phyloP scores from a whole-genome alignment of 768 basidiomycete genomes.

The Lepiota venenata region DNA sequence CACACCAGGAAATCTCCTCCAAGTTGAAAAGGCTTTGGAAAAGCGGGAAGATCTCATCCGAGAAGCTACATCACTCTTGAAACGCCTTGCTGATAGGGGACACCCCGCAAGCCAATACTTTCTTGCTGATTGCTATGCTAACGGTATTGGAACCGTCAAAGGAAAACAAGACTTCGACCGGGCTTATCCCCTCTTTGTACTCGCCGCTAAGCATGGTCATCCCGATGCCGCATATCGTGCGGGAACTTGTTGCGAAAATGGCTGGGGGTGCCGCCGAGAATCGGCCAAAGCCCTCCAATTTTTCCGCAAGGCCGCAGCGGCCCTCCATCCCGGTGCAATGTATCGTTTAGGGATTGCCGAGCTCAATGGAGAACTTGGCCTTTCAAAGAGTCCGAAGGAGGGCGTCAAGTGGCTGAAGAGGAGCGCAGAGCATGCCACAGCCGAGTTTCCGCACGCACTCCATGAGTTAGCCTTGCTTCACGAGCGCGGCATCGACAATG shows the following conservation, averaged over 20 bases:
- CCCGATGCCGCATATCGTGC: slow-evolving; percentile 94
- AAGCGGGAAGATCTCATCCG: slow-evolving; percentile 86
- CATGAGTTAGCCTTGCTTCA: slow-evolving; percentile 93
- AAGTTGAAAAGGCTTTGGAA: slow-evolving; percentile 76
- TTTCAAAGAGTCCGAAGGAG: slow-evolving; percentile 86
- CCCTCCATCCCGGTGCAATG: slow-evolving; percentile 91
- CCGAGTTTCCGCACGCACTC: slow-evolving; percentile 94
- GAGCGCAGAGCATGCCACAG: slow-evolving; percentile 90
- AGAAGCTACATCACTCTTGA: slow-evolving; percentile 85
- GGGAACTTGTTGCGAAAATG: slow-evolving; percentile 97
- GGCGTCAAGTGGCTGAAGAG: slow-evolving; percentile 99
- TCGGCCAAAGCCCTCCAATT: slow-evolving; percentile 88
- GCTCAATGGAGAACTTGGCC: slow-evolving; percentile 90
- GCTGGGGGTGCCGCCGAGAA: slow-evolving; percentile 96
- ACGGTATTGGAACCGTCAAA: slow-evolving; percentile 93
- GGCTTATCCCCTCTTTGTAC: slow-evolving; percentile 93
- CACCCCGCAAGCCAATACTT: slow-evolving; percentile 96
- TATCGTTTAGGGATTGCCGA: slow-evolving; percentile 96
- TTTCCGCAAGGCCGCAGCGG: slow-evolving; percentile 90
- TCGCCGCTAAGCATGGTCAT: slow-evolving; percentile 96
- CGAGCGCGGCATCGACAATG: slow-evolving; percentile 97
- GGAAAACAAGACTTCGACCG: slow-evolving; percentile 94
- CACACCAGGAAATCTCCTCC: slow-evolving; percentile 71
- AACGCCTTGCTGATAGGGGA: slow-evolving; percentile 89
- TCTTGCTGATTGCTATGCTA: slow-evolving; percentile 96